Evolutionary conservation across 2,329 filamentous ascomycete genomes (phyloP), one percentile per base, ranked within the genome.

Genomic region (Ceratocystis diversiconidia): DNA sequence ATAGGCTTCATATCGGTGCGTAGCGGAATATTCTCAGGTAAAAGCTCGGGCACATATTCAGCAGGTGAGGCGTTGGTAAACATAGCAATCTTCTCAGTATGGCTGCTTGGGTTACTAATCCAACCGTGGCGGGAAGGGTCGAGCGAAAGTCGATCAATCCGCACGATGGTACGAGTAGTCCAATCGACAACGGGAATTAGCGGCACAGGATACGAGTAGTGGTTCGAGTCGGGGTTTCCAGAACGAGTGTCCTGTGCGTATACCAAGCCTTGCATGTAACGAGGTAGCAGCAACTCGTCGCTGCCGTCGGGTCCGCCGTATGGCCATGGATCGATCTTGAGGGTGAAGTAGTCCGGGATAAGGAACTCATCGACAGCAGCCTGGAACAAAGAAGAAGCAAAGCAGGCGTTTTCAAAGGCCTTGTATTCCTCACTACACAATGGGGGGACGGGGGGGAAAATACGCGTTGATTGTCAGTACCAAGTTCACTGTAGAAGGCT

Each of bases 1-100:
- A 91, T 81, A 4, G 87, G 87, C 74, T 89, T 90, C 32, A 85
- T 71, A 65, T 82, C 82, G 55, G 77, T 74, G 12, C 83, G 75
- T 5, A 43, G 41, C 12, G 50, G 19, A 17, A 77, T 70, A 0
- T 79, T 76, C 1, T 72, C 70, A 15, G 77, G 74, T 8, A 85
- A 74, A 1, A 86, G 74, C 70, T 82, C 79, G 1, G 79, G 79
- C 0, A 77, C 72, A 69, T 80, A 82, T 65, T 82, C 80, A 44
- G 77, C 75, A 0, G 75, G 65, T 55, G 70, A 72, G 65, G 72
- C 70, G 57, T 74, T 72, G 15, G 76, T 75, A 62, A 85, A 80
- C 22, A 78, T 78, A 72, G 72, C 79, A 73, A 70, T 77, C 67
- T 72, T 80, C 71, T 62, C 50, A 10, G 57, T 55, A 12, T 28